A percentile compares a stretch with the other conserved stretches of the same genome.
These are phyloP conservation scores for Naganishia sp. DNA, from an alignment of 1,284 basidiomycete genomes.

Conservation along the genomic window DNA sequence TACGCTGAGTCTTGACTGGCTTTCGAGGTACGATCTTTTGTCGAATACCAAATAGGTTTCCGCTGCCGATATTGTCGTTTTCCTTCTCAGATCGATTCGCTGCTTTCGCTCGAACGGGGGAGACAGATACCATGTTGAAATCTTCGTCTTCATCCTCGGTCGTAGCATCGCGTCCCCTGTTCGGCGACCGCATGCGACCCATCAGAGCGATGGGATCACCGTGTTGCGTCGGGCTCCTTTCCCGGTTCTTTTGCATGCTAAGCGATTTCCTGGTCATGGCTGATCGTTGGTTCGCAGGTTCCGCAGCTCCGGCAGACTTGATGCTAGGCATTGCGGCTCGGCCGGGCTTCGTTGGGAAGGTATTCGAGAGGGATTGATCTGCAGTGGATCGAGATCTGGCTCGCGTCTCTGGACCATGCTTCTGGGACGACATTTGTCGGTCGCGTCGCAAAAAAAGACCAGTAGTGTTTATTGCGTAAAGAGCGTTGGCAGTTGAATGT, in stretches of 20 bases:
- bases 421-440: not conserved
- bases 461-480: not conserved
- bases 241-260: slow-evolving; percentile 6
- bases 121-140: slow-evolving; percentile 49
- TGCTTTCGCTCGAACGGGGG: slow-evolving; percentile 38
- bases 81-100: not conserved
- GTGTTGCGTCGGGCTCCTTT: not conserved
- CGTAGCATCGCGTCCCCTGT: slow-evolving; percentile 9
- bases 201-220: slow-evolving; percentile 21
- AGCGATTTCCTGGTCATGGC: slow-evolving; percentile 9
- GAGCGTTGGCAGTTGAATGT: too few relatives aligned
- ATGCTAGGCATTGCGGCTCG: not conserved
- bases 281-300: slow-evolving; percentile 1
- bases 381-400: slow-evolving; percentile 14
- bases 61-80: not conserved
- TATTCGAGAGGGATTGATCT: not conserved
- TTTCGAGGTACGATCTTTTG: slow-evolving; percentile 36
- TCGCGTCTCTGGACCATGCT: slow-evolving; percentile 1
- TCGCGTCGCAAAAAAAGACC: not conserved
- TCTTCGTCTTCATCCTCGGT: slow-evolving; percentile 46
- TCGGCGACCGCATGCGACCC: slow-evolving; percentile 19
- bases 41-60: not conserved
- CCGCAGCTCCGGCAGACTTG: not conserved
- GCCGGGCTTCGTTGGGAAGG: too few relatives aligned
- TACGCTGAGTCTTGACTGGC: slow-evolving; percentile 38